Base-by-base conservation (phyloP, 805 yeast genomes). In the Kluyveromyces wickerhamii region DNA sequence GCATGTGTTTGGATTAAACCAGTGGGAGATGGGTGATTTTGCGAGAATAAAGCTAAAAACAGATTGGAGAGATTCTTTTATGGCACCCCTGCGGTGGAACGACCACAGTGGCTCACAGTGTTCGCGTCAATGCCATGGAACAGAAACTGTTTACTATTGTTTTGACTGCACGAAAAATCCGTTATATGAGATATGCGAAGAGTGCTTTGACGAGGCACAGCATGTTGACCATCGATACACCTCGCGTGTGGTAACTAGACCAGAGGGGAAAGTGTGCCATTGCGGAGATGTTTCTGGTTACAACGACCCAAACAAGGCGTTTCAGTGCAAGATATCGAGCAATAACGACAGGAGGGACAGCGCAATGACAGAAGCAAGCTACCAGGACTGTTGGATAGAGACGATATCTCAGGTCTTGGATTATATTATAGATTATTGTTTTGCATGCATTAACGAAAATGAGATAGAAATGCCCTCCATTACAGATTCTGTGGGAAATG, bases 131-230 rank as follows among this genome's bases (percentile, higher is more conserved):
- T 49, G 57, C 34, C 48, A 39, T 16, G 52, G 56, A 1, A 38
- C 49, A 17, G 57, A 54, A 23, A 48, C 48, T 2, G 55, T 57
- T 9, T 57, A 47, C 33, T 54, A 51, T 34, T 57, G 62, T 31
- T 51, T 54, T 15, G 53, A 59, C 15, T 57, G 62, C 30, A 48
- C 56, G 2, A 46, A 42, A 17, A 52, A 54, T 29, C 60, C 55
- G 10, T 36, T 51, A 15, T 51, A 48, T 43, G 66, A 47, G 42
- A 45, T 88, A 7, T 88, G 97, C 54, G 69, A 77, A 8, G 63
- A 69, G 39, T 88, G 97, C 53, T 88, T 66, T 59, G 74, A 77
- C 32, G 74, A 77, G 2, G 74, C 72, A 4, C 67, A 71, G 36
- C 97, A 88, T 57, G 51, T 52, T 22, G 89, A 76, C 29, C 97